Evolutionary conservation across 2,329 filamentous ascomycete genomes (phyloP), one percentile per base, ranked within the genome.

Genomic region (Ilyonectria sp.): DNA sequence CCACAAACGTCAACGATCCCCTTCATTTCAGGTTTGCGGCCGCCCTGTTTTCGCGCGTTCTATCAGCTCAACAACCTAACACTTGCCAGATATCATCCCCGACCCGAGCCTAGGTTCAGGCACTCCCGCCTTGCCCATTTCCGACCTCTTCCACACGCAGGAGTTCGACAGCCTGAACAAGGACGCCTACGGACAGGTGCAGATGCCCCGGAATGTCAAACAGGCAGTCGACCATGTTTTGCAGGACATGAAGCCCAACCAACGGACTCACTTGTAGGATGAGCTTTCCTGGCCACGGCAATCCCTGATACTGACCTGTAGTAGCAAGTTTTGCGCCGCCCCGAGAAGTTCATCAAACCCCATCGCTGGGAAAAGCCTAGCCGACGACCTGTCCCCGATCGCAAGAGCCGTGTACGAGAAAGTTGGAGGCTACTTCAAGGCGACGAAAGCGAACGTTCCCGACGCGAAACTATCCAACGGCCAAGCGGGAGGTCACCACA

Each of bases 1-100:
- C 93, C 94, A 26, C 91, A 95, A 78, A 93, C 91, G 55, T 94
- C 93, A 4, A 92, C 95, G 55, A 87, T 93, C 59, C 93, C 93
- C 3, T 94, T 95, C 79, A 89, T 92, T 79, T 88, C 92, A 72
- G 90, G 93, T 94, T 81, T 70, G 85, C 76, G 59, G 9, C 50
- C 54, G 26, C 43, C 40, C 19, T 35, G 19, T 58, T 43, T 35
- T n/a, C 21, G 37, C 21, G 37, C 10, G 13, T 17, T 29, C 33
- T 47, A 29, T 49, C 17, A 29, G 19, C n/a, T 26, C n/a, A n/a
- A 53, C 55, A 19, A 26, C 63, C 72, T 76, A 23, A 77, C 60
- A n/a, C 54, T 55, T 9, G 37, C 17, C 70, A 93, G 91, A 90
- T 75, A 87, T 92, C 63, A 89, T 93, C 43, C 90, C 89, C n/a